These are phyloP conservation scores for Hypoxylon crocopeplum DNA, from an alignment of 495 filamentous ascomycete genomes.

Conservation along the genomic window DNA sequence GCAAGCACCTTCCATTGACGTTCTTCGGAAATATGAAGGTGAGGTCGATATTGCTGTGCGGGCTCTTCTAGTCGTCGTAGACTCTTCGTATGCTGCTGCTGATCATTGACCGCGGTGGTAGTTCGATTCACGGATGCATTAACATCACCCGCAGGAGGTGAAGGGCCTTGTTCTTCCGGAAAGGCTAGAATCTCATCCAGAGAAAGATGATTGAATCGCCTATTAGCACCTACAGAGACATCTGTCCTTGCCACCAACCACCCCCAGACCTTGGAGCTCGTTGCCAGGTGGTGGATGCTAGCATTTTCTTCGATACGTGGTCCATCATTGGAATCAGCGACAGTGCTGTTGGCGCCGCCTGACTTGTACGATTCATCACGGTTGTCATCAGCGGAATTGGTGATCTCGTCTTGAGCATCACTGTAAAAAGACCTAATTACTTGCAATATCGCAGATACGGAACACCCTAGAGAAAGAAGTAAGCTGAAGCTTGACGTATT, in stretches of 20 bases:
- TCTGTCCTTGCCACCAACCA: slow-evolving; percentile 52
- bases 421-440: slow-evolving; percentile 36
- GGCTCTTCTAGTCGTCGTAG: background rate
- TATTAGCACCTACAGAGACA: slow-evolving; percentile 50
- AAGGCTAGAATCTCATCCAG: slow-evolving; percentile 51
- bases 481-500: slow-evolving; percentile 8
- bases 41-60: slow-evolving; percentile 20
- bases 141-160: background rate
- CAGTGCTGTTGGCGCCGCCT: background rate
- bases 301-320: background rate
- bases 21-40: slow-evolving; percentile 50
- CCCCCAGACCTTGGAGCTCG: slow-evolving; percentile 52
- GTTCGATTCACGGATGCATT: background rate
- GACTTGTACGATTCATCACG: background rate
- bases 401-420: background rate
- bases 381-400: background rate
- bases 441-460: slow-evolving; percentile 30
- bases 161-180: slow-evolving; percentile 41
- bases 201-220: slow-evolving; percentile 49
- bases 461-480: slow-evolving; percentile 33
- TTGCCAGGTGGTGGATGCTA: slow-evolving; percentile 35
- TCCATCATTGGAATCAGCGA: background rate
- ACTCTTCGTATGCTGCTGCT: background rate
- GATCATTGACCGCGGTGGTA: slow-evolving; percentile 1
- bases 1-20: slow-evolving; percentile 77